Evolutionary conservation across 352 stramenopile genomes (phyloP).

Genomic region (Phytophthora pistaciae): DNA sequence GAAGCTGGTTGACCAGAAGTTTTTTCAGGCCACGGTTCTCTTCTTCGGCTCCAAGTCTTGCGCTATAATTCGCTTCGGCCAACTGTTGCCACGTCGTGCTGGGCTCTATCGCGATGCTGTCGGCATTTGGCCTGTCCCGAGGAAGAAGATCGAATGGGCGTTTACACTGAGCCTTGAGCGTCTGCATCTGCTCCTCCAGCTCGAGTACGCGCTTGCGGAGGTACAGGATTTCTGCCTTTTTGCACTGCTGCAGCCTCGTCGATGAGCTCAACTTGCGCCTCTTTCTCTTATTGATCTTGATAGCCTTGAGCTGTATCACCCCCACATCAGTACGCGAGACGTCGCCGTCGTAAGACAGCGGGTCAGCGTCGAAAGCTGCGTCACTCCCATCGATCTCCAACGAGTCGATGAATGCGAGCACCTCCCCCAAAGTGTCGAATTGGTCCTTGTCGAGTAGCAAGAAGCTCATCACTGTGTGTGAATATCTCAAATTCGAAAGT

Average conservation of each 20-base stretch:
- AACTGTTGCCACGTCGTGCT: slow-evolving; percentile 5
- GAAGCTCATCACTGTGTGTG: slow-evolving; percentile 8
- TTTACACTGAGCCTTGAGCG: background rate
- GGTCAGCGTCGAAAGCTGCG: background rate
- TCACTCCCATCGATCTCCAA: slow-evolving; percentile 1
- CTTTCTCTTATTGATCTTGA: slow-evolving; percentile 17
- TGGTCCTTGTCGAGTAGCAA: slow-evolving; percentile 16
- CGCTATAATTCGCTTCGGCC: slow-evolving; percentile 2
- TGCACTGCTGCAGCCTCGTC: slow-evolving; percentile 29
- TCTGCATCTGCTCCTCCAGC: slow-evolving; percentile 10
- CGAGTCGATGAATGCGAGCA: slow-evolving; percentile 18
- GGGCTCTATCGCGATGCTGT: background rate
- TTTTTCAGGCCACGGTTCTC: slow-evolving; percentile 13
- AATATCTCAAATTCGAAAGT: too few species aligned
- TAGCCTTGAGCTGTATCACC: background rate
- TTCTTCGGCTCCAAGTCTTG: slow-evolving; percentile 17
- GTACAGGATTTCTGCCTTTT: slow-evolving; percentile 20
- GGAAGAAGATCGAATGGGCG: background rate
- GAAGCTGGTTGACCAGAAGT: slow-evolving; percentile 5
- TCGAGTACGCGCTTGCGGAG: slow-evolving; percentile 16
- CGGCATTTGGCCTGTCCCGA: background rate
- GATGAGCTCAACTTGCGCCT: slow-evolving; percentile 26
- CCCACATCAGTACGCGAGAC: slow-evolving; percentile 3
- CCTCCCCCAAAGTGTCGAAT: slow-evolving; percentile 9
- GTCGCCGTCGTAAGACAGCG: background rate